Evolutionary conservation across 2,329 filamentous ascomycete genomes (phyloP).

Genomic region (Orbilia blumenaviensis): DNA sequence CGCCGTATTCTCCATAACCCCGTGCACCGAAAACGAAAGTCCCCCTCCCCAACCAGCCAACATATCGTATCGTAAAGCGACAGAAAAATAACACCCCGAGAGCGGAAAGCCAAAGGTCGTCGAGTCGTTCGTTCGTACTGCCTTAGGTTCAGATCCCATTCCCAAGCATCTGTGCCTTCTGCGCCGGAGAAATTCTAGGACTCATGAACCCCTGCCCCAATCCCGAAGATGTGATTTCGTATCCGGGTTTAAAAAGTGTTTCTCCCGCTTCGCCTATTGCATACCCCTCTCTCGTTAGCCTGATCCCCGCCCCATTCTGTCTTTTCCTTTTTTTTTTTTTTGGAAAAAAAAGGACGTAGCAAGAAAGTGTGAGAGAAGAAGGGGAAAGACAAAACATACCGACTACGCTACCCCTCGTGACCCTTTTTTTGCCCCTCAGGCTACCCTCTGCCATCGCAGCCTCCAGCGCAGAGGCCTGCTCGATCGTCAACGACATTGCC

Average conservation of each 20-base stretch:
- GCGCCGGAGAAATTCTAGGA: constrained; percentile 27
- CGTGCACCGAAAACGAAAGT: not conserved
- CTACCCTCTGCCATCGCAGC: constrained; percentile 38
- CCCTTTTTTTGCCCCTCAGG: constrained; percentile 25
- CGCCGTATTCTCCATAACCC: not conserved
- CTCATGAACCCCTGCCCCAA: constrained; percentile 16
- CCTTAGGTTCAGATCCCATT: constrained; percentile 7
- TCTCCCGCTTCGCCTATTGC: constrained; percentile 6
- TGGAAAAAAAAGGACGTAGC: not conserved
- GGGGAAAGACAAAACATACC: constrained; percentile 5
- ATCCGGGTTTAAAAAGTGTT: constrained; percentile 43
- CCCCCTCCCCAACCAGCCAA: not conserved
- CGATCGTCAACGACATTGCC: constrained; percentile 13
- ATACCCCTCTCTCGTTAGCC: not conserved
- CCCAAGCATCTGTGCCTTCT: not conserved
- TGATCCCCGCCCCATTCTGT: not conserved
- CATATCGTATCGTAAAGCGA: not conserved
- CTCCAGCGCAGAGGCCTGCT: constrained; percentile 34
- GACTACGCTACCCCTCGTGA: not conserved
- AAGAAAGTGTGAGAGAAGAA: not conserved
- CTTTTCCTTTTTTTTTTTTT: too few relatives aligned
- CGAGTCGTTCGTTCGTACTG: not conserved
- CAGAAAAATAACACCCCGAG: not conserved
- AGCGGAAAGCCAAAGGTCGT: not conserved
- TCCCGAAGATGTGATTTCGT: constrained; percentile 13